Evolutionary conservation across 78 protist genomes (phyloP).

Genomic region (Chrysochromulina parva): DNA sequence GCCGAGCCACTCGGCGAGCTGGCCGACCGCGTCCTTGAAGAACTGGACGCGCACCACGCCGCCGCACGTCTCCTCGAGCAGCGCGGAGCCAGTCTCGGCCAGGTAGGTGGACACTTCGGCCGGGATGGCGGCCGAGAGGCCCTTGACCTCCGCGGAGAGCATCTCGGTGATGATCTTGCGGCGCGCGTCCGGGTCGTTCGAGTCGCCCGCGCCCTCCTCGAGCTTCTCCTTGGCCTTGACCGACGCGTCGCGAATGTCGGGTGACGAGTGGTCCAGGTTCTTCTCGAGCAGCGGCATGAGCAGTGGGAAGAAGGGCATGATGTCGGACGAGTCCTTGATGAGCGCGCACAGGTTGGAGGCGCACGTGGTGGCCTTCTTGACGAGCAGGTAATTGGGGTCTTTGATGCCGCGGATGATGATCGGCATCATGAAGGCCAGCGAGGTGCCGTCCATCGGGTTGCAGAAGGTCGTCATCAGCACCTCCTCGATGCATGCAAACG

Average conservation of each 20-base stretch:
- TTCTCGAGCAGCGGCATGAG: slow-evolving; percentile 1
- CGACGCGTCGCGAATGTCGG: background rate
- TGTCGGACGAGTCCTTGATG: background rate
- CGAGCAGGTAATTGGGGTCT: background rate
- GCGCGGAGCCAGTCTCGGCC: background rate
- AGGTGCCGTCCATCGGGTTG: slow-evolving; percentile 24
- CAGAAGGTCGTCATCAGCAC: background rate
- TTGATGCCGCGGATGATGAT: background rate
- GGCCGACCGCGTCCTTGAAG: background rate
- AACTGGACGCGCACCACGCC: slow-evolving; percentile 13
- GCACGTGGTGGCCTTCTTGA: slow-evolving; percentile 8
- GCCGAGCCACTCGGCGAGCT: background rate
- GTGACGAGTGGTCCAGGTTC: slow-evolving; percentile 5
- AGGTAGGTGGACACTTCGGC: background rate
- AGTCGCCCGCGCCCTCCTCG: background rate
- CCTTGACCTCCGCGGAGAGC: background rate
- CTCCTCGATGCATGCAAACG: background rate
- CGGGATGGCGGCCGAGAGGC: background rate
- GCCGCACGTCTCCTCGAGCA: slow-evolving; percentile 10
- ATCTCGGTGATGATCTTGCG: background rate
- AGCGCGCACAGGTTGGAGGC: slow-evolving; percentile 18
- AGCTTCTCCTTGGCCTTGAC: background rate
- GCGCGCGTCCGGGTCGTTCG: background rate
- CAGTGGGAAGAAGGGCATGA: background rate
- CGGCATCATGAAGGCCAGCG: slow-evolving; percentile 23